Evolutionary conservation across 2,329 filamentous ascomycete genomes (phyloP).

Genomic region (Fusarium newnesense): DNA sequence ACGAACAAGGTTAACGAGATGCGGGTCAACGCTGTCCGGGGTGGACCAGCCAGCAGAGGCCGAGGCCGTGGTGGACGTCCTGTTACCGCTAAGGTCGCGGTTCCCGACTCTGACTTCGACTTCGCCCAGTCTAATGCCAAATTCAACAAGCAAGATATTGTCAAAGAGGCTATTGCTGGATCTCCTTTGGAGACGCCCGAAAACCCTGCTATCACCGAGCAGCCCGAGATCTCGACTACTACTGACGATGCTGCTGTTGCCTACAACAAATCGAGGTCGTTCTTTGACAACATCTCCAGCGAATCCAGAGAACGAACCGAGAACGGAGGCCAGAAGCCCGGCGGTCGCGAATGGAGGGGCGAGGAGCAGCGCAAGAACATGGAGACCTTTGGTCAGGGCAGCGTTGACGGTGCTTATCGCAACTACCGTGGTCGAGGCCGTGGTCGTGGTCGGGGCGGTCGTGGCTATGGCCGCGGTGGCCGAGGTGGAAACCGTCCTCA

Average conservation of each 20-base stretch:
- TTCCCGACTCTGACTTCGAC: constrained; percentile 91
- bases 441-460: constrained; percentile 69
- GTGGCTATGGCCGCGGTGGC: constrained; percentile 53
- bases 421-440: constrained; percentile 84
- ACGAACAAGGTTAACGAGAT: constrained; percentile 82
- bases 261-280: constrained; percentile 90
- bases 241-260: constrained; percentile 59
- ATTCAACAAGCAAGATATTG: constrained; percentile 65
- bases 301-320: constrained; percentile 91
- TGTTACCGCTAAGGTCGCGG: constrained; percentile 76
- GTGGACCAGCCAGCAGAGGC: constrained; percentile 61
- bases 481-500: constrained; percentile 51
- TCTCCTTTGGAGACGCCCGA: constrained; percentile 70
- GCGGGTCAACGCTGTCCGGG: constrained; percentile 66
- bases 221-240: constrained; percentile 50
- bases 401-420: constrained; percentile 83
- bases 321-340: constrained; percentile 72
- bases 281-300: constrained; percentile 98
- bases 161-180: constrained; percentile 89
- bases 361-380: constrained; percentile 97
- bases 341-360: constrained; percentile 86
- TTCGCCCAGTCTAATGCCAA: constrained; percentile 72
- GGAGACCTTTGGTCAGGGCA: constrained; percentile 97
- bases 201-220: constrained; percentile 49
- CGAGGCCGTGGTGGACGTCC: constrained; percentile 61